Conservation (phyloP, 176 grass and related monocot genomes). For the Saccharum spontaneum region DNA sequence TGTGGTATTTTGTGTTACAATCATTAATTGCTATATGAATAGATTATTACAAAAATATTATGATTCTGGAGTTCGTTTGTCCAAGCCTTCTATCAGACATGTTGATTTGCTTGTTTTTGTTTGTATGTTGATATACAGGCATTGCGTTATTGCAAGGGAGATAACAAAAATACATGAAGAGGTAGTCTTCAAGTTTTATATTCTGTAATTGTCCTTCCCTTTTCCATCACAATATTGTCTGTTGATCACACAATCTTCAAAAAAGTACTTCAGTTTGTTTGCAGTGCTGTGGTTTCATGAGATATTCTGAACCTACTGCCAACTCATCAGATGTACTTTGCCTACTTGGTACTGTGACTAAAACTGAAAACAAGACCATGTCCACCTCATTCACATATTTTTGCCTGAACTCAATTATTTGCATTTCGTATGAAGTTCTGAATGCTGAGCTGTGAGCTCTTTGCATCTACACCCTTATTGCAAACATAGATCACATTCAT, state of each 20-base stretch:
- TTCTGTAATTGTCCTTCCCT: slow-evolving; percentile 16
- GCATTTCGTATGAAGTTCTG: background rate
- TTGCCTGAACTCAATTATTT: background rate
- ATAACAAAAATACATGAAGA: slow-evolving; percentile 99
- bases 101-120: slow-evolving; percentile 24
- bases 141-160: slow-evolving; percentile 94
- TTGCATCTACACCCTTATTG: background rate
- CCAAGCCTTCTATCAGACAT: slow-evolving; percentile 10
- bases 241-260: slow-evolving; percentile 10
- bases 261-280: background rate
- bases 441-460: background rate
- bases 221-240: background rate
- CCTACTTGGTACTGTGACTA: slow-evolving; percentile 10
- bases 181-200: slow-evolving; percentile 47
- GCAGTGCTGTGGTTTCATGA: background rate
- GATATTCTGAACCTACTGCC: background rate
- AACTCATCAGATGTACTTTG: background rate
- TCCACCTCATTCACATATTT: background rate
- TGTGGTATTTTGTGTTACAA: slow-evolving; percentile 16
- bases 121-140: slow-evolving; percentile 50
- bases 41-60: slow-evolving; percentile 9
- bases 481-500: slow-evolving; percentile 7
- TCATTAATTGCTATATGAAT: background rate
- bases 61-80: slow-evolving; percentile 1
- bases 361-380: background rate